Conservation (phyloP, 768 basidiomycete genomes). For the Lentinula guzmanii region DNA sequence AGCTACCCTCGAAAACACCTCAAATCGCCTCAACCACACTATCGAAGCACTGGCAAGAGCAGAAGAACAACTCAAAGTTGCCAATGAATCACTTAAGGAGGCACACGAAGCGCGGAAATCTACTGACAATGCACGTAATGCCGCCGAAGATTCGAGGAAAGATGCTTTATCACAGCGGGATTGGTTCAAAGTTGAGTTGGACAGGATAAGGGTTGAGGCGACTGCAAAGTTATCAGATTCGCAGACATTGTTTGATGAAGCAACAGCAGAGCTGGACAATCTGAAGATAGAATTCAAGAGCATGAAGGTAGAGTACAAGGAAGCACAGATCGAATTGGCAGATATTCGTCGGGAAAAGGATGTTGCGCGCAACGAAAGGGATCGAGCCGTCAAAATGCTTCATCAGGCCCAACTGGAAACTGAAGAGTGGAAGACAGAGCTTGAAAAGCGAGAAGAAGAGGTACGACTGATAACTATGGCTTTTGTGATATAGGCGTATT, state of each 20-base stretch:
- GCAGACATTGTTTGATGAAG: not conserved
- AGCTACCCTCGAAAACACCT: not conserved
- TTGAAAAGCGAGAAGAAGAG: slow-evolving; percentile 33
- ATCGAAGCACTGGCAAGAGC: not conserved
- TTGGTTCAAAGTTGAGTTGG: not conserved
- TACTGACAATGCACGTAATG: not conserved
- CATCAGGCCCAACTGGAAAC: slow-evolving; percentile 39
- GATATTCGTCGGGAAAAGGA: slow-evolving; percentile 27
- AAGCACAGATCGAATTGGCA: not conserved
- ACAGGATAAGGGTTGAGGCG: not conserved
- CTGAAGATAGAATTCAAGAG: not conserved
- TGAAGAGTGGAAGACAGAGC: slow-evolving; percentile 42
- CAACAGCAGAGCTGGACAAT: not conserved
- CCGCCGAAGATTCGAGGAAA: not conserved
- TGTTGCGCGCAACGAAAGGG: slow-evolving; percentile 27
- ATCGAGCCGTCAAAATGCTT: slow-evolving; percentile 38
- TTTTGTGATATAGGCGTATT: slow-evolving; percentile 24
- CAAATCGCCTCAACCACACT: not conserved
- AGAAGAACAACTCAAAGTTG: not conserved
- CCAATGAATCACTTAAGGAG: not conserved
- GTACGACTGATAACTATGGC: slow-evolving; percentile 26
- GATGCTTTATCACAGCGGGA: not conserved
- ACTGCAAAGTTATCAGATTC: not conserved
- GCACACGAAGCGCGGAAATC: not conserved
- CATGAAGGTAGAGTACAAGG: not conserved